Evolutionary conservation across 768 basidiomycete species (phyloP).

Genomic region (Lactarius deliciosus): DNA sequence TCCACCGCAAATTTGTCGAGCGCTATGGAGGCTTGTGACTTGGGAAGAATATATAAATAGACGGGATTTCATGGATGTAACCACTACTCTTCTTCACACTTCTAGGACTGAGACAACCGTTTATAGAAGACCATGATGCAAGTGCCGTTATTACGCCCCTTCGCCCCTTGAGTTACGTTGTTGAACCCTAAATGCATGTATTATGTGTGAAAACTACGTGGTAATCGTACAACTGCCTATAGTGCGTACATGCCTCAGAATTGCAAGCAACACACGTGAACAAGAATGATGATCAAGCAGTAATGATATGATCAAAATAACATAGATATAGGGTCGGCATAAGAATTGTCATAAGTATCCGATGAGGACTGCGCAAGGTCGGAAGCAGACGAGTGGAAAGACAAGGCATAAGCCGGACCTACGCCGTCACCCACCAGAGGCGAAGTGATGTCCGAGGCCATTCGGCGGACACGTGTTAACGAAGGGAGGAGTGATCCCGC

Average conservation of each 20-base stretch:
- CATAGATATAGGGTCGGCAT: conserved; percentile 19
- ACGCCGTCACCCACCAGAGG: conserved; percentile 13
- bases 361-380: conserved; percentile 18
- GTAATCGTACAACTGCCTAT: conserved; percentile 21
- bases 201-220: conserved; percentile 12
- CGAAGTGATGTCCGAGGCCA: conserved; percentile 6
- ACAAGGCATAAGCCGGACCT: conserved; percentile 7
- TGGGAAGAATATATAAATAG: neutral
- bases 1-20: conserved; percentile 61
- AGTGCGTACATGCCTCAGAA: conserved; percentile 16
- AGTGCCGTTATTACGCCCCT: neutral
- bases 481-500: conserved; percentile 15
- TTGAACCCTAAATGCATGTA: conserved; percentile 7
- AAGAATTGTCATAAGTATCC: conserved; percentile 23
- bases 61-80: neutral
- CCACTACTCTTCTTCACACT: neutral
- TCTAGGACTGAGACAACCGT: neutral
- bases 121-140: conserved; percentile 1
- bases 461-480: conserved; percentile 22
- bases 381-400: conserved; percentile 14
- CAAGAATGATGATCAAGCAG: conserved; percentile 20
- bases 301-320: conserved; percentile 21
- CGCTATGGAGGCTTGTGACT: conserved; percentile 41
- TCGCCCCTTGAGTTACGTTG: neutral
- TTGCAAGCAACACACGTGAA: conserved; percentile 11